A percentile compares a stretch with the other conserved stretches of the same genome.
phyloP scores from a whole-genome alignment of 2,329 filamentous ascomycete species.

The Paecilomyces variotii region DNA sequence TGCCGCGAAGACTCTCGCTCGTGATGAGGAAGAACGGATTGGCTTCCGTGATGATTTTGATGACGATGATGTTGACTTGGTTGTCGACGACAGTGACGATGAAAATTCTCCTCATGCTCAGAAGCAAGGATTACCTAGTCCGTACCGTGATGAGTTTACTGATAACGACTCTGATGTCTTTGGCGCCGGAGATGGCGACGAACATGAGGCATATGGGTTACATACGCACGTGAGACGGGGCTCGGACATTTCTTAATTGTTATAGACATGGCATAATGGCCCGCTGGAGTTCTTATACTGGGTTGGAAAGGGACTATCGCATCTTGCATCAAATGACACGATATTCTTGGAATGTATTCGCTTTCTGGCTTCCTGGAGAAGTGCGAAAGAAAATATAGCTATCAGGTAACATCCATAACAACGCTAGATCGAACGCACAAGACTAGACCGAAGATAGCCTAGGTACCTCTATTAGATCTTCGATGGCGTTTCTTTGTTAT shows the following conservation, averaged over 20 bases:
- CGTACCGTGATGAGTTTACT: conserved; percentile 48
- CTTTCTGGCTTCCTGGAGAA: neutral
- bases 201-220: conserved; percentile 32
- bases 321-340: neutral
- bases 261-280: neutral
- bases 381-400: neutral
- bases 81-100: conserved; percentile 37
- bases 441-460: neutral
- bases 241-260: neutral
- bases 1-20: conserved; percentile 32
- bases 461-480: neutral
- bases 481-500: neutral
- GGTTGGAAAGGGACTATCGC: neutral
- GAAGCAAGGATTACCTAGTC: conserved; percentile 18
- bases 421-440: neutral
- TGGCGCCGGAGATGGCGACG: conserved; percentile 31
- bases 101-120: conserved; percentile 17
- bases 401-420: neutral
- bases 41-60: conserved; percentile 32
- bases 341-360: neutral
- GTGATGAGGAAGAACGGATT: conserved; percentile 36
- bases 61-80: conserved; percentile 32
- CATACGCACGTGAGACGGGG: conserved; percentile 24
- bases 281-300: neutral
- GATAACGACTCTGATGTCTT: conserved; percentile 46